These are phyloP conservation scores for Hypoxylon intermedium DNA, from an alignment of 495 filamentous ascomycete species.

Conservation along the genomic window DNA sequence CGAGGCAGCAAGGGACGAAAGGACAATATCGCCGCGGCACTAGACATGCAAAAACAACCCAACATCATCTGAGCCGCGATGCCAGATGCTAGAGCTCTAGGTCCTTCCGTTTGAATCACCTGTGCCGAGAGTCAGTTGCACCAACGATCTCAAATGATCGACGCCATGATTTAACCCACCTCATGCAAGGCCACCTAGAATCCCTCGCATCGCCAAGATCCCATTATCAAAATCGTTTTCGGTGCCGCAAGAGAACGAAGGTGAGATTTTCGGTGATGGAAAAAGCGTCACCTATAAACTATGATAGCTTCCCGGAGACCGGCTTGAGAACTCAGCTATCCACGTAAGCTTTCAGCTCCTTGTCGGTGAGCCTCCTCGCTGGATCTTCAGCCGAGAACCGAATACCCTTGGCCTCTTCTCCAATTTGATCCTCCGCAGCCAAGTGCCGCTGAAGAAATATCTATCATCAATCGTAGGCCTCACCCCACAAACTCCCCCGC, in stretches of 20 bases:
- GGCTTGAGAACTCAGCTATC: neutral
- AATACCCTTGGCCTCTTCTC: slow-evolving; percentile 24
- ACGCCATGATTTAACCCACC: neutral
- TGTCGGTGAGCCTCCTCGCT: slow-evolving; percentile 16
- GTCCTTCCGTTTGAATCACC: slow-evolving; percentile 22
- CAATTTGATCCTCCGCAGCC: slow-evolving; percentile 31
- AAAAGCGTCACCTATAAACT: neutral
- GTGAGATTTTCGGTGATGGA: neutral
- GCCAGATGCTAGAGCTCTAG: slow-evolving; percentile 17
- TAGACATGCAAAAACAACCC: slow-evolving; percentile 6
- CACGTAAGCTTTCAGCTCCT: neutral
- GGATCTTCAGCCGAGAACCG: slow-evolving; percentile 30
- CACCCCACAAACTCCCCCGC: slow-evolving; percentile 39
- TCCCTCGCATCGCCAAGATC: neutral
- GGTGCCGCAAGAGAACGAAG: neutral
- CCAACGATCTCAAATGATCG: slow-evolving; percentile 25
- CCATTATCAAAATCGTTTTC: neutral
- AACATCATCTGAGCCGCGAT: slow-evolving; percentile 26
- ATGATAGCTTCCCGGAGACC: neutral
- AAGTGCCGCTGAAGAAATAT: slow-evolving; percentile 29
- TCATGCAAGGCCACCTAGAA: slow-evolving; percentile 5
- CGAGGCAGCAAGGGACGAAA: slow-evolving; percentile 2
- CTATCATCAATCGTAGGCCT: slow-evolving; percentile 22
- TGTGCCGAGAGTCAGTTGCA: slow-evolving; percentile 22
- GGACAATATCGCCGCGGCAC: neutral